phyloP scores from a whole-genome alignment of 257 asterid species.

The Gardenia jasminoides region DNA sequence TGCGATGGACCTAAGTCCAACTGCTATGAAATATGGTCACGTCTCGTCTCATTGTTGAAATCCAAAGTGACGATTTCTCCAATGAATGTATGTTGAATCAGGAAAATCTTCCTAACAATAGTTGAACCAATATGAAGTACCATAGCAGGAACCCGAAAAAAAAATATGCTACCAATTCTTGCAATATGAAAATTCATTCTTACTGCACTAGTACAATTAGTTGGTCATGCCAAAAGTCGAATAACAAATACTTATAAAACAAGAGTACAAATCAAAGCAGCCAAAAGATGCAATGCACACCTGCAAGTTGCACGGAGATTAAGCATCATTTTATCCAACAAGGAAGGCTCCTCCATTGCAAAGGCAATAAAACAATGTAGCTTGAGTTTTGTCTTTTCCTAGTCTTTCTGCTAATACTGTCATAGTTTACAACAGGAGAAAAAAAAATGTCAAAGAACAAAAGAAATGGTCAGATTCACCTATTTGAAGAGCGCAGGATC shows the following conservation, averaged over 20 bases:
- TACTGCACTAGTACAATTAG: neutral
- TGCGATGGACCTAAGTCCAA: neutral
- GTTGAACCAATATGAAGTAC: neutral
- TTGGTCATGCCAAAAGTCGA: no score
- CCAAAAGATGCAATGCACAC: conserved; percentile 26
- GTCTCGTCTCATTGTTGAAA: neutral
- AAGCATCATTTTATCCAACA: conserved; percentile 53
- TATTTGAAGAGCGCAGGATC: neutral
- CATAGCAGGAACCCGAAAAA: neutral
- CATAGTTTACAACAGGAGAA: no score
- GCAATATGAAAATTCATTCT: neutral
- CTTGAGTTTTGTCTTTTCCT: neutral
- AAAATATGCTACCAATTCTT: neutral
- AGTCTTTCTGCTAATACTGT: neutral
- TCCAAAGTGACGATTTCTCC: neutral
- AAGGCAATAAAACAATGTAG: neutral
- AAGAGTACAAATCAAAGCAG: conserved; percentile 4
- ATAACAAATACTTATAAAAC: neutral
- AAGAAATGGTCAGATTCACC: neutral
- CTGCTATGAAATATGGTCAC: neutral
- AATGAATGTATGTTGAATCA: neutral
- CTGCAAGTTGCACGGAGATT: conserved; percentile 75
- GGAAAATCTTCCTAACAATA: neutral
- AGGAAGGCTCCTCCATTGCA: conserved; percentile 58
- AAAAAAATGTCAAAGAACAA: neutral